Base-by-base conservation (phyloP, 2,329 filamentous ascomycete species). In the Monosporascus cannonballus region DNA sequence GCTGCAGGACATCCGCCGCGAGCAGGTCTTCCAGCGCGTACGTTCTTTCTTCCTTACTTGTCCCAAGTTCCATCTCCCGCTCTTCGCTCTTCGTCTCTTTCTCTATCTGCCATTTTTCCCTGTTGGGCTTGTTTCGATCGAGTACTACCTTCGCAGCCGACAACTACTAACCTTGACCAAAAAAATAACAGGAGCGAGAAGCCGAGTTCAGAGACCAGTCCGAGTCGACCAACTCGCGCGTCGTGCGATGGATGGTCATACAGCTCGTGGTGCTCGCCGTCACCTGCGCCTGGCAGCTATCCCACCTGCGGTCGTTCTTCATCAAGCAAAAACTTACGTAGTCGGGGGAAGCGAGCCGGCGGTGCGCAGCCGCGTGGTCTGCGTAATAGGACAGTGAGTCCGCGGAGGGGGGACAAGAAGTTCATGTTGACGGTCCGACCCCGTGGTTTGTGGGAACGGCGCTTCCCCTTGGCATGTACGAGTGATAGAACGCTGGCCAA, bases 271-370 rank as follows among this genome's bases (percentile, higher is more conserved):
- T 97, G 38, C 78, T 99, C 51, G 89, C 86, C 51, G 79, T 86
- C 52, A 96, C 94, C 36, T 99, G 94, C 74, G 89, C 90, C 56
- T 99, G 94, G 94, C 94, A 99, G 73, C 79, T 99, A 47, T 96
- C 91, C 51, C 93, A 99, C 74, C 81, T 99, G 64, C 83, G 94
- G 62, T 88, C 89, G 47, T 99, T 99, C 82, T 99, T 99, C 78
- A 99, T 99, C 79, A 99, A 99, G 82, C 93, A 97, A 78, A 99
- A 99, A 81, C 85, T 99, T 70, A 97, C 94, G 55, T 99, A 83
- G 73, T 24, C 20, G 42, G 63, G 14, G 11, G 30, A 34, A 34
- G 30, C 11, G 30, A 14, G 30, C 30, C 9, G 30, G 30, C 11
- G 30, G 30, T 34, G 30, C 30, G 30, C 30, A 34, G 30, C 30